phyloP scores from a whole-genome alignment of 208 protist species.

The Acanthamoeba castellanii region DNA sequence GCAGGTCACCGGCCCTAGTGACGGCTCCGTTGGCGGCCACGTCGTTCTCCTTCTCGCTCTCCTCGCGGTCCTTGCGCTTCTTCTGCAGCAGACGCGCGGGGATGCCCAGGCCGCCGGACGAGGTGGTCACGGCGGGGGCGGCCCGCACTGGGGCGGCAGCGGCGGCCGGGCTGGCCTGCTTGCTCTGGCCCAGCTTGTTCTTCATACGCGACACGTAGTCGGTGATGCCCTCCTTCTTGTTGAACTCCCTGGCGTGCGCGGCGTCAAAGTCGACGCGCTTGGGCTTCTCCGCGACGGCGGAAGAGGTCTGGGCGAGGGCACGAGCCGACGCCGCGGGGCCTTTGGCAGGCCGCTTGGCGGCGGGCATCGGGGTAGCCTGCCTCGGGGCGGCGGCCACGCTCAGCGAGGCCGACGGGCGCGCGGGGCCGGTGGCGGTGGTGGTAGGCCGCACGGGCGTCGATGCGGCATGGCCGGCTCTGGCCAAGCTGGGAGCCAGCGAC shows the following conservation, averaged over 20 bases:
- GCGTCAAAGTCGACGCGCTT: constrained; percentile 50
- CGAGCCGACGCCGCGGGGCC: neutral
- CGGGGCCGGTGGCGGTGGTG: neutral
- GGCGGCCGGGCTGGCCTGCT: neutral
- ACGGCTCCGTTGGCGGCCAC: neutral
- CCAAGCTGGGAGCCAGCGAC: too few species aligned
- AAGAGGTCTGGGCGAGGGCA: neutral
- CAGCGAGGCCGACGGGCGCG: neutral
- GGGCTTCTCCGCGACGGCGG: neutral
- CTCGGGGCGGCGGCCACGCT: neutral
- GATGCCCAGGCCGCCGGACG: neutral
- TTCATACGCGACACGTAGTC: neutral
- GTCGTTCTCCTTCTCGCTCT: constrained; percentile 4
- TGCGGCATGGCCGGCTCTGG: neutral
- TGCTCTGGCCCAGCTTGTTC: neutral
- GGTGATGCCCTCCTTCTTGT: constrained; percentile 10
- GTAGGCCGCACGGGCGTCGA: neutral
- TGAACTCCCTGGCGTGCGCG: constrained; percentile 12
- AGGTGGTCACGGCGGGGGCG: neutral
- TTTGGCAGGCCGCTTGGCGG: neutral
- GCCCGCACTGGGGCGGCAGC: neutral
- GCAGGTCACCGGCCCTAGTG: neutral
- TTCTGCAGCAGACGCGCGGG: neutral
- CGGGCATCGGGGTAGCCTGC: constrained; percentile 5
- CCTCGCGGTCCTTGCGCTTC: constrained; percentile 40